A percentile compares a stretch with the other conserved stretches of the same genome.
These are phyloP conservation scores for Fusarium concolor DNA, from an alignment of 2,329 filamentous ascomycete species.

Conservation along the genomic window DNA sequence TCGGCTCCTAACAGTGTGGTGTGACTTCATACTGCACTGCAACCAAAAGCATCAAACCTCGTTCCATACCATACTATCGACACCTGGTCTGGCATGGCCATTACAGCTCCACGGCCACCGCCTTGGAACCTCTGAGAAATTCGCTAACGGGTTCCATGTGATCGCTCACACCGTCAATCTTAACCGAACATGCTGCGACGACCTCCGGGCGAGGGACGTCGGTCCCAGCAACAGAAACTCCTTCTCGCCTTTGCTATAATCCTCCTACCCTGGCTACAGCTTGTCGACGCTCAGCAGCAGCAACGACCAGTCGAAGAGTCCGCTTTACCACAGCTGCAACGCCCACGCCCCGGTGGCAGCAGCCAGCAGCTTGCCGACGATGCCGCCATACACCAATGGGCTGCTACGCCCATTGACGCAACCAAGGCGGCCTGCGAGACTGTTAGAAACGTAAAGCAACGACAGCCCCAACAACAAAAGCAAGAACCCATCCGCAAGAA, in stretches of 20 bases:
- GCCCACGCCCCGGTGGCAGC: slow-evolving; percentile 38
- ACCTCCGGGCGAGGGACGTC: slow-evolving; percentile 68
- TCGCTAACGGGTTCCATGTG: slow-evolving; percentile 43
- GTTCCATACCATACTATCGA: slow-evolving; percentile 1
- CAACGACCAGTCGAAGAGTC: slow-evolving; percentile 52
- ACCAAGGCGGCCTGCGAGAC: slow-evolving; percentile 47
- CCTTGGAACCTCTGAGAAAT: slow-evolving; percentile 11
- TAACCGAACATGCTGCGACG: slow-evolving; percentile 68
- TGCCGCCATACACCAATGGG: slow-evolving; percentile 47
- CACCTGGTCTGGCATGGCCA: slow-evolving; percentile 34
- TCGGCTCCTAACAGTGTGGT: slow-evolving; percentile 23
- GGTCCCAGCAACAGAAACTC: slow-evolving; percentile 60
- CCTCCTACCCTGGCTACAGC: slow-evolving; percentile 64
- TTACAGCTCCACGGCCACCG: slow-evolving; percentile 28
- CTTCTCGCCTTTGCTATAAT: slow-evolving; percentile 68
- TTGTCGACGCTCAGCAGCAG: slow-evolving; percentile 75
- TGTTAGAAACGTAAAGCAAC: slow-evolving; percentile 45
- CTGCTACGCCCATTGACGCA: slow-evolving; percentile 47
- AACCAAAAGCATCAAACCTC: slow-evolving; percentile 1
- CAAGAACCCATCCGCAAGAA: slow-evolving; percentile 47
- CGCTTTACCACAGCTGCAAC: slow-evolving; percentile 34
- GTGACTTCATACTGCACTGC: slow-evolving; percentile 45
- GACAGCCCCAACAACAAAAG: slow-evolving; percentile 42
- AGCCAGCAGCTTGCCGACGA: slow-evolving; percentile 47
- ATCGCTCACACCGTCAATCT: slow-evolving; percentile 28